These are phyloP conservation scores for Fraxinus pennsylvanica DNA, from an alignment of 257 asterid genomes.

Conservation along the genomic window DNA sequence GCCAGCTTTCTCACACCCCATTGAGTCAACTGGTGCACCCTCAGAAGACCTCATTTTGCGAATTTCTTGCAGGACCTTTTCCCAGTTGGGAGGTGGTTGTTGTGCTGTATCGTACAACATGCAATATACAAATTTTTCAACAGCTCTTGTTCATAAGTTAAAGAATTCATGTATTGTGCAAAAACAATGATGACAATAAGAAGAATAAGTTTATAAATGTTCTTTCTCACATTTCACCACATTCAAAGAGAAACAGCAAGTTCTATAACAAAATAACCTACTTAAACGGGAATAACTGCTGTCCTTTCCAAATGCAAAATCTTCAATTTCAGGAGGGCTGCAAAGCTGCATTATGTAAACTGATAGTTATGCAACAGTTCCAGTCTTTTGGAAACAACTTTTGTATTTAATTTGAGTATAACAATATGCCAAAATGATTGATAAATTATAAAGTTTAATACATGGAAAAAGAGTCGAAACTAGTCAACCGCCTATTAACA, in stretches of 20 bases:
- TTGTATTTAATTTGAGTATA: neutral
- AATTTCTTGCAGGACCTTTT: constrained; percentile 72
- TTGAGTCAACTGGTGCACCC: constrained; percentile 96
- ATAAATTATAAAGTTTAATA: neutral
- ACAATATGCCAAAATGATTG: neutral
- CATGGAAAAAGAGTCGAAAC: neutral
- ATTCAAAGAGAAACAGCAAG: constrained; percentile 4
- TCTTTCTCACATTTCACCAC: neutral
- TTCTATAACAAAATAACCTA: constrained; percentile 40
- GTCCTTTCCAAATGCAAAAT: constrained; percentile 63
- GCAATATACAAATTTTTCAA: neutral
- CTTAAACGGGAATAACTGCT: constrained; percentile 40
- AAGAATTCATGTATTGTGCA: neutral
- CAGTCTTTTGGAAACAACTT: neutral
- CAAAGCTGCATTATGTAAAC: constrained; percentile 47
- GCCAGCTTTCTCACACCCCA: constrained; percentile 99
- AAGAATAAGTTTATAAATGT: neutral
- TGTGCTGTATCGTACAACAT: constrained; percentile 38
- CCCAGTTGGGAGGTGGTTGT: constrained; percentile 83
- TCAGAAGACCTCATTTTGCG: constrained; percentile 85
- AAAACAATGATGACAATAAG: neutral
- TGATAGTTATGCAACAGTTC: constrained; percentile 13
- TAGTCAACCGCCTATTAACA: neutral
- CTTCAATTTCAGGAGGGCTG: constrained; percentile 79
- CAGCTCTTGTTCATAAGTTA: neutral